Base-by-base conservation (phyloP, 257 asterid genomes). In the Penstemon newberryi region DNA sequence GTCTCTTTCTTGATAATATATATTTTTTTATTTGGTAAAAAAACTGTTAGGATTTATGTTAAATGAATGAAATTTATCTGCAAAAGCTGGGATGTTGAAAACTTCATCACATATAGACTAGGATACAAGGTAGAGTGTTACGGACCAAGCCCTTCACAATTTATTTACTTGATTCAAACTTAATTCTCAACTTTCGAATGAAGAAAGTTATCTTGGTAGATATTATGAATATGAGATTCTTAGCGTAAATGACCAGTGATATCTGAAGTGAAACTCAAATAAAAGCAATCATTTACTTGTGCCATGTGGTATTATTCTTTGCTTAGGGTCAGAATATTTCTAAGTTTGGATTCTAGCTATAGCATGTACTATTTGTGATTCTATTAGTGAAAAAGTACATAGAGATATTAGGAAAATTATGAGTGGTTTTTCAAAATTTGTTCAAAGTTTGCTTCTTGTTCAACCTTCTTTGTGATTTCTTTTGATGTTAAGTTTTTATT, bases 1-100 rank as follows among this genome's bases (percentile, higher is more conserved):
- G 67, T 60, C 66, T 71, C 59, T 56, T 67, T 66, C 49, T 71
- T 4, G 61, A 69, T 51, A 25, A 18, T 15, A 6, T 60, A 46
- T 13, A 7, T 54, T 4, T 45, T 9, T 10, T 53, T 8, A 11
- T 33, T 9, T 7, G 38, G 44, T 53, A n/a, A 46, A 2, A 12
- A 8, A 46, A 25, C 33, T 25, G 33, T 25, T 46, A 3, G 10
- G 51, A 46, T 46, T 46, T 6, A 46, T 46, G 18, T 5, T 25
- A 25, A 25, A 25, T 25, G 33, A 11, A 10, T 4, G 11, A 49
- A 1, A 10, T 4, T 49, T 56, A 57, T n/a, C 8, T 38, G 49
- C 47, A 59, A 59, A 25, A 49, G 18, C n/a, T 12, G 18, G 54
- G 54, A 9, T 15, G 10, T 46, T 46, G 11, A 46, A 25, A 46